Conservation (phyloP, 768 basidiomycete species). For the Suillus paluster region DNA sequence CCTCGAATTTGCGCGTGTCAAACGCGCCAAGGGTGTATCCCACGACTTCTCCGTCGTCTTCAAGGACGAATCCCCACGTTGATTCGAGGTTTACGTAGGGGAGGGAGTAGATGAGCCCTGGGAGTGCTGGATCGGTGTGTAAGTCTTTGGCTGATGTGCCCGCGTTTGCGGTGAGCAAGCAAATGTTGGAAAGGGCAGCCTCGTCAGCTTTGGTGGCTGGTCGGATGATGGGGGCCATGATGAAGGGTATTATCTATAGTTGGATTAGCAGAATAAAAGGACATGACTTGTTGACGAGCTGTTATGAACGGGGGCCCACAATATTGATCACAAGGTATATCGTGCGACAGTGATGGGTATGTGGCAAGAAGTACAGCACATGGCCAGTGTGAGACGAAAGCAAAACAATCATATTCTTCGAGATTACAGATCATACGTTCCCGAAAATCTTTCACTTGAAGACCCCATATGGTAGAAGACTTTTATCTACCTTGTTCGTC, state of each 20-base stretch:
- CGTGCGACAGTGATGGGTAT: neutral
- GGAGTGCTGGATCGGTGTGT: conserved; percentile 66
- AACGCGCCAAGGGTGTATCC: conserved; percentile 74
- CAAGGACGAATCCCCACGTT: conserved; percentile 78
- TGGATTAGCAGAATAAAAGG: neutral
- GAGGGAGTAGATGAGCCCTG: conserved; percentile 73
- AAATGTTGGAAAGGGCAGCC: conserved; percentile 66
- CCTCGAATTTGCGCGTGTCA: conserved; percentile 70
- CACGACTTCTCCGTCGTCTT: conserved; percentile 57
- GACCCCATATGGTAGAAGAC: too few species aligned
- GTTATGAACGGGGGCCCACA: neutral
- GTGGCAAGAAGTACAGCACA: neutral
- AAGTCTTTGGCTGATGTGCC: conserved; percentile 66
- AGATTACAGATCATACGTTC: neutral
- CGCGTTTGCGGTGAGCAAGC: conserved; percentile 74
- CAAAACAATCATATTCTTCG: neutral
- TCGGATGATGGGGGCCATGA: conserved; percentile 55
- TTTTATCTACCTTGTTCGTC: too few species aligned
- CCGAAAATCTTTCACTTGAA: too few species aligned
- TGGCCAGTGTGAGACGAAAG: neutral
- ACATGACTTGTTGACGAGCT: neutral
- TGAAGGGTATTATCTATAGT: neutral
- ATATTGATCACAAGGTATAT: neutral
- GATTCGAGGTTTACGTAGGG: conserved; percentile 68
- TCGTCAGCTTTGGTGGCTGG: conserved; percentile 57